A percentile compares a stretch with the other conserved stretches of the same genome.
Conservation (phyloP, 352 stramenopile species). For the Phytopythium helicoides region DNA sequence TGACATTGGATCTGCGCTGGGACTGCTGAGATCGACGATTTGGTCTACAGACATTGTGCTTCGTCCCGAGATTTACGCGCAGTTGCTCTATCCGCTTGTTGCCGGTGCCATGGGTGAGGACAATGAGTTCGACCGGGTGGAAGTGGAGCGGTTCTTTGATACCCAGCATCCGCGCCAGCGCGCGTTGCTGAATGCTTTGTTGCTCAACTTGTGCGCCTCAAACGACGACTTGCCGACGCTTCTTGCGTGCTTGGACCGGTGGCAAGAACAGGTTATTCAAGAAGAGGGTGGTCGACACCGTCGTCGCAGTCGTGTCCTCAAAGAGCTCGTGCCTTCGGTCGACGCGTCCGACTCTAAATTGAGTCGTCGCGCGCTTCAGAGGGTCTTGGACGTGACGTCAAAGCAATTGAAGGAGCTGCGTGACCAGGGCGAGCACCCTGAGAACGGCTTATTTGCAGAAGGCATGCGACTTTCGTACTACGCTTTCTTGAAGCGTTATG, state of each 20-base stretch:
- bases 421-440: constrained; percentile 8
- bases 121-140: constrained; percentile 42
- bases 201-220: constrained; percentile 69
- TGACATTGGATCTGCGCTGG: constrained; percentile 42
- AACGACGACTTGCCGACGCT: constrained; percentile 61
- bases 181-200: constrained; percentile 41
- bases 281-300: background rate
- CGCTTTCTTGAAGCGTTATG: constrained; percentile 52
- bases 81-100: constrained; percentile 62
- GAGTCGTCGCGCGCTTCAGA: constrained; percentile 45
- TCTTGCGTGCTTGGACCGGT: constrained; percentile 59
- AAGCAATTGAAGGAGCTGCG: constrained; percentile 43
- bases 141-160: constrained; percentile 66
- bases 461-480: constrained; percentile 54
- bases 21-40: constrained; percentile 41
- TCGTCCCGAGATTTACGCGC: constrained; percentile 57
- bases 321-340: constrained; percentile 7
- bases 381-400: constrained; percentile 60
- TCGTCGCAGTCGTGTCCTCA: background rate
- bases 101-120: constrained; percentile 21
- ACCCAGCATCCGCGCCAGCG: constrained; percentile 36
- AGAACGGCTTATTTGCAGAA: constrained; percentile 31
- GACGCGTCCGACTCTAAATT: constrained; percentile 14
- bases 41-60: constrained; percentile 39
- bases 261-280: constrained; percentile 29